Conservation (phyloP, 768 basidiomycete species). For the Trametes villosa region DNA sequence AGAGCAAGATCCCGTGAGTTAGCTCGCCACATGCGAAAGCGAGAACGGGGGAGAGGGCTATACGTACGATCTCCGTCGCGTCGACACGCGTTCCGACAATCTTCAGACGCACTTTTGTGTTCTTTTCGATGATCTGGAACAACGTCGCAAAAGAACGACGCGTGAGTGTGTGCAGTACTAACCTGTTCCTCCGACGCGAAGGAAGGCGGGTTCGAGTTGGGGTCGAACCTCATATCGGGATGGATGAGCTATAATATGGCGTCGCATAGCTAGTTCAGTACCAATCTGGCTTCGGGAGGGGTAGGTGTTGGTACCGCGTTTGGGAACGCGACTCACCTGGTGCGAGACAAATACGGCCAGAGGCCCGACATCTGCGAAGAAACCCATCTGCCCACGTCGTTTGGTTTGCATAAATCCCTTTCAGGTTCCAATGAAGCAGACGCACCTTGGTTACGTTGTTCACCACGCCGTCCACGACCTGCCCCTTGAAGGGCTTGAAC, state of each 20-base stretch:
- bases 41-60: not conserved
- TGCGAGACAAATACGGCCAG: conserved; percentile 93
- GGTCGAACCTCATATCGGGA: conserved; percentile 92
- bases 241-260: conserved; percentile 72
- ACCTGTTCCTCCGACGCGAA: conserved; percentile 92
- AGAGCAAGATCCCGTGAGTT: not conserved
- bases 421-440: not conserved
- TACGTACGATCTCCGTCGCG: conserved; percentile 92
- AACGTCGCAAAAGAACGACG: conserved; percentile 7
- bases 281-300: no score
- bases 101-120: conserved; percentile 89
- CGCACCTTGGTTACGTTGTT: conserved; percentile 93
- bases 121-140: conserved; percentile 86
- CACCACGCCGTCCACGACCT: conserved; percentile 96
- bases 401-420: not conserved
- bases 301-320: no score
- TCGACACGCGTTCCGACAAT: conserved; percentile 99
- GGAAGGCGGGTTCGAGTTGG: conserved; percentile 95
- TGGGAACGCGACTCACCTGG: conserved; percentile 62
- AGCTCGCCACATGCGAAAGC: not conserved
- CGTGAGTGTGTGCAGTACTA: conserved; percentile 7
- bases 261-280: no score
- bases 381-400: conserved; percentile 82
- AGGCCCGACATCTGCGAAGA: conserved; percentile 97
- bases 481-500: conserved; percentile 99